Base-by-base conservation (phyloP, 805 yeast species). In the Ogataea dorogensis region DNA sequence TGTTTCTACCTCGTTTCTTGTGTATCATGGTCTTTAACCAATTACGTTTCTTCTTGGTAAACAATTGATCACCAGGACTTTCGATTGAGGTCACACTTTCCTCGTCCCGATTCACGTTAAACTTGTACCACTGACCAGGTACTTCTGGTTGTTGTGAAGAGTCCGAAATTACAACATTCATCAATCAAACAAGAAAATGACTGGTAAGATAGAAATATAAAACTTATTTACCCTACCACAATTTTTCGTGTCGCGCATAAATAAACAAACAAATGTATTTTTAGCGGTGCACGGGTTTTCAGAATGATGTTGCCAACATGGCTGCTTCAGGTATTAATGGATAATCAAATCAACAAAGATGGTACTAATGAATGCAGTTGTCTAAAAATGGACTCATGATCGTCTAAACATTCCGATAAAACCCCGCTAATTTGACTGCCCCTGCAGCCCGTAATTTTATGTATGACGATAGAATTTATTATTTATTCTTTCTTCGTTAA, bases 21-120 rank as follows among this genome's bases (percentile, higher is more conserved):
- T 21, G 23, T 19, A 44, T 17, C 25, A 39, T 17, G 8, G 25
- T n/a, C 20, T 27, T 25, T 15, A 44, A 18, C 32, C 40, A 31
- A 35, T 33, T 37, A 37, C 23, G 31, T 26, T 37, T 38, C 16
- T 29, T 38, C 15, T 15, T 33, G 15, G 44, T 33, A 30, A 44
- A 44, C 13, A 44, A 41, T 17, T 32, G 33, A 24, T 44, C 46
- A 4, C 31, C 34, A 6, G 32, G 12, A 13, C 12, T 17, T 17
- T 33, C 36, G 12, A 23, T 22, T 10, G 28, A 28, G 5, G 27
- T 23, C 8, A 24, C 17, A 11, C n/a, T 17, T 16, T 25, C 29
- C n/a, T 33, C 37, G 16, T 32, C 33, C 12, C 29, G 31, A 19
- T 21, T 20, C 15, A 34, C 44, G 12, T 29, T 40, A 24, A 40